Evolutionary conservation across 768 basidiomycete species (phyloP), one percentile per base, ranked within the genome.

Genomic region (Leucosporidium scottii): DNA sequence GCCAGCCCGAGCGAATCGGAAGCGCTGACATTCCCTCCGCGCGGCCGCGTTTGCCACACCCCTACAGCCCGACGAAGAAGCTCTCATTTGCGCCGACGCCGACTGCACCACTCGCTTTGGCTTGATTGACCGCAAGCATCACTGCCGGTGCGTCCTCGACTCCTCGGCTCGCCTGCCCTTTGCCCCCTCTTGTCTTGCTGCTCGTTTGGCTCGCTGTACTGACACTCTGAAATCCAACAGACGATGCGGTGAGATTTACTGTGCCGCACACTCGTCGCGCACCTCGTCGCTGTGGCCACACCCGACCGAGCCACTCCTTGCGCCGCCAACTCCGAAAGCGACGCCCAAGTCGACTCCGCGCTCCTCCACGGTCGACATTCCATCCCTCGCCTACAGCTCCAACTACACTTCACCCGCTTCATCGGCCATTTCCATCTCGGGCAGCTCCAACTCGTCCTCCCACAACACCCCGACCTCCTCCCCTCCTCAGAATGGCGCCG

Each of bases 141-240:
- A 72, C 56, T 72, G 71, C 59, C 51, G 71, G 71, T 72, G 23
- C 34, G 67, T 30, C 36, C n/a, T n/a, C n/a, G n/a, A n/a, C n/a
- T n/a, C n/a, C n/a, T 47, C 18, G 20, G 2, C 27, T 15, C 28
- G 21, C 17, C 20, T 34, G 23, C 53, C 5, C 39, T 49, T 21
- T n/a, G n/a, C n/a, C n/a, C n/a, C n/a, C 23, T 1, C 28, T 18
- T n/a, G 21, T n/a, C 39, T 8, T 1, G n/a, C 56, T 7, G 2
- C 12, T 17, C 17, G 25, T n/a, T 25, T 28, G 20, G 17, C 17
- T n/a, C 9, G 20, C 34, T 21, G n/a, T 36, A 18, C 36, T 25
- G 23, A 39, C 36, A 15, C 21, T 7, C 1, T 2, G 9, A 47
- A 23, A 10, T 23, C 28, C 44, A 13, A 8, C 67, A 72, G 71